These are phyloP conservation scores for Ganoderma boninense DNA, from an alignment of 1,284 basidiomycete genomes.

Conservation along the genomic window DNA sequence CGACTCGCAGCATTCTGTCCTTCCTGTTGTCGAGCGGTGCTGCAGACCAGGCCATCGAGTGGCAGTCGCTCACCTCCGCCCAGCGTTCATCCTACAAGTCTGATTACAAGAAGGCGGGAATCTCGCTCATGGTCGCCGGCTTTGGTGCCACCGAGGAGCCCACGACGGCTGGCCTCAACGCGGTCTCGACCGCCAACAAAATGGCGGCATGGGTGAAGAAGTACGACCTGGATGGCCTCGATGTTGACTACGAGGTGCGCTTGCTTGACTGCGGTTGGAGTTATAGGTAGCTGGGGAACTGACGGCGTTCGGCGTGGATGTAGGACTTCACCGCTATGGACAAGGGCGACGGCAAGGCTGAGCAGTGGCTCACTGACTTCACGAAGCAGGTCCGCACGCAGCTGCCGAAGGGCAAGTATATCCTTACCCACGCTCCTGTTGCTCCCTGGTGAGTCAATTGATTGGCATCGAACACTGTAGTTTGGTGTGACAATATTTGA, in stretches of 20 bases:
- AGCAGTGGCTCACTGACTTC: constrained; percentile 53
- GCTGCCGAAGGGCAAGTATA: constrained; percentile 46
- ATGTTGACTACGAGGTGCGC: constrained; percentile 63
- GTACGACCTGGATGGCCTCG: constrained; percentile 61
- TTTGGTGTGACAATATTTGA: constrained; percentile 14
- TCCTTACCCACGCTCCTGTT: constrained; percentile 53
- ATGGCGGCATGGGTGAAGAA: constrained; percentile 59
- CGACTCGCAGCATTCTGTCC: constrained; percentile 46
- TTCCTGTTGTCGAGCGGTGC: constrained; percentile 54
- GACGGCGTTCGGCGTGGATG: not conserved
- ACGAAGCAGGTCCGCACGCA: constrained; percentile 48
- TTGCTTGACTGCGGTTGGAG: not conserved
- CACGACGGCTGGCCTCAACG: constrained; percentile 51
- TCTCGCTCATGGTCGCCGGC: constrained; percentile 56
- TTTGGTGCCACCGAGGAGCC: constrained; percentile 63
- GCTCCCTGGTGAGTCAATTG: constrained; percentile 55
- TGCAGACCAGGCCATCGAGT: constrained; percentile 53
- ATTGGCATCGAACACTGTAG: not conserved
- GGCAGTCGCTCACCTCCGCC: constrained; percentile 45
- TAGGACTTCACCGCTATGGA: constrained; percentile 59
- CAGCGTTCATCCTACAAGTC: constrained; percentile 48
- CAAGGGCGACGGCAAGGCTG: constrained; percentile 46
- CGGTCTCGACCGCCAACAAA: constrained; percentile 51
- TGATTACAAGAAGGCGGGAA: constrained; percentile 53
- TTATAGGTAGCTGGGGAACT: not conserved